Conservation (phyloP, 345 rosid species). For the Gossypium anomalum region DNA sequence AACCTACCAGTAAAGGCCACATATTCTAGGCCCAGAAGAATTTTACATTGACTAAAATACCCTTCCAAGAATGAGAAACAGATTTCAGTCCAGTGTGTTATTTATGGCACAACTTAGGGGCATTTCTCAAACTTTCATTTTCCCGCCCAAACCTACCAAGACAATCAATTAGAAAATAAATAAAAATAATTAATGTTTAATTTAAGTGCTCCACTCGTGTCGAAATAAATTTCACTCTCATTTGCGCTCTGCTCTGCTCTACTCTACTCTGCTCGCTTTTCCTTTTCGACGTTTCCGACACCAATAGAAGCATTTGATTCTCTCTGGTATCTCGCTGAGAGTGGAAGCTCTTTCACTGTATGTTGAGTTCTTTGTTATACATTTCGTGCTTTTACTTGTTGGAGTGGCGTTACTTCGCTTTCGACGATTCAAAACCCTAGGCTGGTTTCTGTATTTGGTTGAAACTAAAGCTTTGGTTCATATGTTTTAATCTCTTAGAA, state of each 20-base stretch:
- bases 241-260: neutral
- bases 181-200: neutral
- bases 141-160: constrained; percentile 29
- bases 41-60: neutral
- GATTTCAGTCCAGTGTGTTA: neutral
- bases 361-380: neutral
- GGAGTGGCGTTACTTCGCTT: neutral
- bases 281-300: neutral
- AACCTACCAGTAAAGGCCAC: neutral
- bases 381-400: constrained; percentile 3
- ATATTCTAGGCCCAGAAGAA: neutral
- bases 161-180: neutral
- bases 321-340: neutral
- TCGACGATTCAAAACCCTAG: neutral
- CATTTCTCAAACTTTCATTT: constrained; percentile 7
- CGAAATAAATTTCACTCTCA: neutral
- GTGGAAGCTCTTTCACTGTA: neutral
- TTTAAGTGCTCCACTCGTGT: neutral
- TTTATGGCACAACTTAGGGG: constrained; percentile 6
- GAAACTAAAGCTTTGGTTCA: neutral
- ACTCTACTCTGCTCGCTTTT: neutral
- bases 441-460: neutral
- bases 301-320: too few species aligned
- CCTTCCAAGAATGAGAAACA: neutral
- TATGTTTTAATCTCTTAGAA: neutral